These are phyloP conservation scores for Bothia castanella DNA, from an alignment of 1,284 basidiomycete species.

Conservation along the genomic window DNA sequence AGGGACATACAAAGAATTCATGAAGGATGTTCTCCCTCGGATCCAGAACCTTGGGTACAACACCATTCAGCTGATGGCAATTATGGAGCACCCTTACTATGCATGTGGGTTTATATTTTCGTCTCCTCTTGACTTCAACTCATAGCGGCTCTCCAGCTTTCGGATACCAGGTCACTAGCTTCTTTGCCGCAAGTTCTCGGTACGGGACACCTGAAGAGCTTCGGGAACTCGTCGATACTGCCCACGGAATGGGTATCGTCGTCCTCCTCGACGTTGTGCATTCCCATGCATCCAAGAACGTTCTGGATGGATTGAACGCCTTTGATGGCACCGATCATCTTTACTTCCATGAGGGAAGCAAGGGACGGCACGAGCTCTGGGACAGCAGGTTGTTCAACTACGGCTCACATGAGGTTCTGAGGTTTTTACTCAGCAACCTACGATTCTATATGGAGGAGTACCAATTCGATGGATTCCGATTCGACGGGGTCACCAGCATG, in stretches of 20 bases:
- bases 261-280: slow-evolving; percentile 97
- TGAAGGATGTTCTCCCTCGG: slow-evolving; percentile 76
- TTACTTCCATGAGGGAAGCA: slow-evolving; percentile 93
- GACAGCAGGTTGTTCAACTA: slow-evolving; percentile 98
- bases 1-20: slow-evolving; percentile 96
- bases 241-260: slow-evolving; percentile 88
- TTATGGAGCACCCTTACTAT: slow-evolving; percentile 99
- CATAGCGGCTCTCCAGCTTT: slow-evolving; percentile 58
- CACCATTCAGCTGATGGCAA: slow-evolving; percentile 93
- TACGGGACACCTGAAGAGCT: slow-evolving; percentile 95
- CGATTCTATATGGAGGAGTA: slow-evolving; percentile 96
- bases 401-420: slow-evolving; percentile 86
- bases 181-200: slow-evolving; percentile 95
- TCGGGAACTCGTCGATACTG: slow-evolving; percentile 92
- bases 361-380: slow-evolving; percentile 94
- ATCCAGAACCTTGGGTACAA: slow-evolving; percentile 95
- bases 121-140: slow-evolving; percentile 4
- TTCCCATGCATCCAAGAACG: slow-evolving; percentile 97
- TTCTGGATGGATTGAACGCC: slow-evolving; percentile 90
- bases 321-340: slow-evolving; percentile 96
- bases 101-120: slow-evolving; percentile 62
- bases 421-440: slow-evolving; percentile 93
- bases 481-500: slow-evolving; percentile 99
- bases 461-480: slow-evolving; percentile 95
- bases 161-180: slow-evolving; percentile 96